Evolutionary conservation across 2,329 filamentous ascomycete genomes (phyloP), one percentile per base, ranked within the genome.

Genomic region (Fusarium ambrosium): DNA sequence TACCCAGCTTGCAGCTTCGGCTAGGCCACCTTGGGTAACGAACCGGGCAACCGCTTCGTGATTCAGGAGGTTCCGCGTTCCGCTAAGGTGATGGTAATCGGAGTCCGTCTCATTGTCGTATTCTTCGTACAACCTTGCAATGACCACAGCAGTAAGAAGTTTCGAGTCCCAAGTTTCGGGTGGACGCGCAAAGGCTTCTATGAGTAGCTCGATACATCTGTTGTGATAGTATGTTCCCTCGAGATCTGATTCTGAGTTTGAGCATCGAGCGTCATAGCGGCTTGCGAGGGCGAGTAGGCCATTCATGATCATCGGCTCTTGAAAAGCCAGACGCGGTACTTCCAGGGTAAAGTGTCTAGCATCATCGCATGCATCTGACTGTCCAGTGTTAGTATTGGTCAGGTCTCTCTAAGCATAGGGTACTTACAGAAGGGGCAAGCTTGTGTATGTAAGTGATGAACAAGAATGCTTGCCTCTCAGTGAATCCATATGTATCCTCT

Each of bases 321-420:
- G 55, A n/a, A 59, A 39, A 1, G 34, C 55, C 14, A 59, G 22
- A 3, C 55, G 55, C 13, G 55, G 55, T 6, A 59, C 55, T 14
- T 59, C 55, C 1, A 59, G 55, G 2, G 55, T 59, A 29, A 59
- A 59, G 14, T 59, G 55, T 2, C 55, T 36, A 3, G 55, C 34
- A 59, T 59, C 55, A 11, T 59, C 55, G n/a, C 55, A 59, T 5
- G 55, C 55, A 37, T 59, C 55, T 11, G 55, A 59, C 55, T 59
- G 10, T 24, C 2, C 22, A 20, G 14, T 14, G 16, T 37, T 6
- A 27, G 55, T 5, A n/a, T 39, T 39, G 16, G 2, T 58, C 10
- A 16, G 11, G 3, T 10, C 18, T 3, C n/a, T 18, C n/a, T 8
- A 4, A 27, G 9, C 2, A 59, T 24, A 5, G 2, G 5, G 14